Percentiles rank a stretch among this genome's conserved stretches.
Evolutionary conservation across 2,329 filamentous ascomycete species (phyloP).

Genomic region (Cytospora chrysosperma): DNA sequence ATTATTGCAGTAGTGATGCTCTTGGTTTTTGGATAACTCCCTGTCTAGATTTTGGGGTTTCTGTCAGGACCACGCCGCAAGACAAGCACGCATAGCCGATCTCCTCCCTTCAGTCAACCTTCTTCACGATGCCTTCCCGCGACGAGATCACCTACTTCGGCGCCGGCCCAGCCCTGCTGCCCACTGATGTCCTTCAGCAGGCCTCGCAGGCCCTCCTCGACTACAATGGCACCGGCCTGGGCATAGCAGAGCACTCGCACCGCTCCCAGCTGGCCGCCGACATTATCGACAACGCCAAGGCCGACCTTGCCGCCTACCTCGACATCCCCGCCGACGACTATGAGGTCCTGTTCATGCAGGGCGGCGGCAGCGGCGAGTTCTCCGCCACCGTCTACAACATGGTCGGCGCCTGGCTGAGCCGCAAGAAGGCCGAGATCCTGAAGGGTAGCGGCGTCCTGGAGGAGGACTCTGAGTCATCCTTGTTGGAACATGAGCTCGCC

Average conservation of each 20-base stretch:
- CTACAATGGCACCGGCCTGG: conserved; percentile 77
- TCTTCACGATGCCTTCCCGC: conserved; percentile 63
- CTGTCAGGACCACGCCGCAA: not conserved
- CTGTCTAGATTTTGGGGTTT: not conserved
- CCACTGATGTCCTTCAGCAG: conserved; percentile 74
- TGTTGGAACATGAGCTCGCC: conserved; percentile 59
- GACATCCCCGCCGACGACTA: conserved; percentile 78
- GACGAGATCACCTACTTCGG: conserved; percentile 83
- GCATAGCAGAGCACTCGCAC: conserved; percentile 87
- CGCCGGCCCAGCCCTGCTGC: conserved; percentile 84
- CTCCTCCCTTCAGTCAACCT: not conserved
- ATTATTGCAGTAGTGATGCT: not conserved
- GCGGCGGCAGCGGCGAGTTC: conserved; percentile 83
- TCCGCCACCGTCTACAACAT: conserved; percentile 82
- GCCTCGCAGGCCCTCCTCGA: conserved; percentile 78
- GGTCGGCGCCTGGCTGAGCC: conserved; percentile 77
- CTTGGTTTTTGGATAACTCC: not conserved
- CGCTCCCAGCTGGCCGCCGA: conserved; percentile 75
- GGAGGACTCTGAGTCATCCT: conserved; percentile 51
- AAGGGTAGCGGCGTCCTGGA: conserved; percentile 52
- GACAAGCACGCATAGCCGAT: not conserved
- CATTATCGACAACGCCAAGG: conserved; percentile 78
- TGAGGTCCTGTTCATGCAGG: conserved; percentile 85
- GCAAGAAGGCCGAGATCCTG: conserved; percentile 59
- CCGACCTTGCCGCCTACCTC: conserved; percentile 69